phyloP scores from a whole-genome alignment of 2,329 filamentous ascomycete genomes.

The Fusarium abutilonis region DNA sequence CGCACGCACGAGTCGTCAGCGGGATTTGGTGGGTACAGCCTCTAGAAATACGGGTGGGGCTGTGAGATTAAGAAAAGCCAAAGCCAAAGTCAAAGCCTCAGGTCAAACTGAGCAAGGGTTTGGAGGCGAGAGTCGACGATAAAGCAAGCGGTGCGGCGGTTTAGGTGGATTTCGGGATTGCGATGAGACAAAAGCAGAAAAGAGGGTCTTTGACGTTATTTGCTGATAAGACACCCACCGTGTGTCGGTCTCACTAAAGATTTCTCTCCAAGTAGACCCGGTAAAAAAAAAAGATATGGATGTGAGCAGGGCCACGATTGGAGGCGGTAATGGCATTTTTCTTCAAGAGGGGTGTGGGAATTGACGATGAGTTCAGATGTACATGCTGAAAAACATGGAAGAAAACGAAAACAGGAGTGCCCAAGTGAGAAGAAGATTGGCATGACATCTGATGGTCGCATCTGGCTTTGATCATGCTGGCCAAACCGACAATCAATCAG shows the following conservation, averaged over 20 bases:
- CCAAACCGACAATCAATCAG: conserved; percentile 14
- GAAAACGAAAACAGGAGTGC: conserved; percentile 2
- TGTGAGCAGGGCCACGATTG: conserved; percentile 25
- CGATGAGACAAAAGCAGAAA: conserved; percentile 43
- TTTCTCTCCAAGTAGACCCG: conserved; percentile 24
- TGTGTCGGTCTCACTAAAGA: conserved; percentile 30
- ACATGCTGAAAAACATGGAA: conserved; percentile 2
- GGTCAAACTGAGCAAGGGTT: conserved; percentile 29
- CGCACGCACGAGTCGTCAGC: conserved; percentile 34
- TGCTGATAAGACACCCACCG: conserved; percentile 44
- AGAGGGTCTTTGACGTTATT: conserved; percentile 37
- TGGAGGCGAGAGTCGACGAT: conserved; percentile 34
- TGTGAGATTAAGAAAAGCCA: conserved; percentile 38
- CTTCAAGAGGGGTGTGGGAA: conserved; percentile 30
- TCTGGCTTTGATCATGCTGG: conserved; percentile 33
- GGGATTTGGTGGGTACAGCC: conserved; percentile 38
- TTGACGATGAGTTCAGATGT: conserved; percentile 20
- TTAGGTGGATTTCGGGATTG: conserved; percentile 42
- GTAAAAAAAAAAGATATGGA: conserved; percentile 17
- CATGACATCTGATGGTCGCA: conserved; percentile 39
- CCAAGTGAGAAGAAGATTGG: conserved; percentile 18
- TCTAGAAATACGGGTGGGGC: conserved; percentile 38
- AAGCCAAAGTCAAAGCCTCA: conserved; percentile 26
- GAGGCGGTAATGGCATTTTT: conserved; percentile 34
- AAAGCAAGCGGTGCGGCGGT: conserved; percentile 26